A percentile compares a stretch with the other conserved stretches of the same genome.
Conservation (phyloP, 176 grass and related monocot genomes). For the Urochloa ruziziensis region DNA sequence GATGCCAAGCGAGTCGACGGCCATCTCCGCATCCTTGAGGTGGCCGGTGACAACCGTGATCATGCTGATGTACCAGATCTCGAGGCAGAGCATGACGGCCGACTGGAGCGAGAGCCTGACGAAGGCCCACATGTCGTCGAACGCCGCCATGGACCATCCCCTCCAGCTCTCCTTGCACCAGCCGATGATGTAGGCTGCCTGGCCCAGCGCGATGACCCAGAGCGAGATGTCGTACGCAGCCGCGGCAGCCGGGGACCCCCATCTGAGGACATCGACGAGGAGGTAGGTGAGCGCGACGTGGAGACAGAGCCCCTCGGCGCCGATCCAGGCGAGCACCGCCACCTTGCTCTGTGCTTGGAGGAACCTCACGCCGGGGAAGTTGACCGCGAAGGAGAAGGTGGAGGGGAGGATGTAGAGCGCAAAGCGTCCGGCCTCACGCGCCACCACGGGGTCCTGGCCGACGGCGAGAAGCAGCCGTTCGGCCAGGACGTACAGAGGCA, state of each 20-base stretch:
- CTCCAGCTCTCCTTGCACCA: conserved; percentile 59
- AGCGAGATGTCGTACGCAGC: conserved; percentile 30
- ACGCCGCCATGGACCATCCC: conserved; percentile 42
- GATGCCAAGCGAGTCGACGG: conserved; percentile 55
- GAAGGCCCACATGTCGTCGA: conserved; percentile 40
- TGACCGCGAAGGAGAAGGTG: conserved; percentile 38
- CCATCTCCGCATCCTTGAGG: conserved; percentile 45
- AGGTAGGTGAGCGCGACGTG: conserved; percentile 31
- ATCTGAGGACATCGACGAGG: conserved; percentile 30
- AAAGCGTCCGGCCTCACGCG: conserved; percentile 50
- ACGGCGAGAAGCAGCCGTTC: conserved; percentile 36
- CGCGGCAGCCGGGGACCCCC: conserved; percentile 30
- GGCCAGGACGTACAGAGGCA: conserved; percentile 45
- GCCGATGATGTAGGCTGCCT: conserved; percentile 46
- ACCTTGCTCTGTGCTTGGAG: conserved; percentile 78
- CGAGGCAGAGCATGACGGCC: conserved; percentile 65
- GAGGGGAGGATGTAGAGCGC: conserved; percentile 44
- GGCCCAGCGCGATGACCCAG: conserved; percentile 44
- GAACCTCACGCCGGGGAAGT: conserved; percentile 60
- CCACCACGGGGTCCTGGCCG: conserved; percentile 49
- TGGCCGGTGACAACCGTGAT: conserved; percentile 51
- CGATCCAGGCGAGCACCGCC: conserved; percentile 38
- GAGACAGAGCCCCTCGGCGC: not conserved
- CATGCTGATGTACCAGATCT: conserved; percentile 57
- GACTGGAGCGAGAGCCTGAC: conserved; percentile 58